These are phyloP conservation scores for Populus trichocarpa DNA, from an alignment of 441 rosid genomes.

Conservation along the genomic window DNA sequence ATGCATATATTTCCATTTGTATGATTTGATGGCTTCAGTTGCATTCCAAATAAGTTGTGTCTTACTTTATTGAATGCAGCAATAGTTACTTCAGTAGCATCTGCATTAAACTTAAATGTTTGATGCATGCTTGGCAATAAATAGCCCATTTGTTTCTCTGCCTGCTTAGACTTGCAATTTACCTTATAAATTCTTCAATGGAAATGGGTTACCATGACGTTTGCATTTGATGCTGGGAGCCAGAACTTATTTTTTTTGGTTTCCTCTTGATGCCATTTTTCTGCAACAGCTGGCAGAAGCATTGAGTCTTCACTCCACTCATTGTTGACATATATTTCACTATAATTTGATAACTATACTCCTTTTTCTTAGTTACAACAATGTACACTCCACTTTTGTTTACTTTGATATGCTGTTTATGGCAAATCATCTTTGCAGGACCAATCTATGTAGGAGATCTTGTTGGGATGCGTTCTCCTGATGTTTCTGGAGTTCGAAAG, in stretches of 20 bases:
- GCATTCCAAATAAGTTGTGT: background rate
- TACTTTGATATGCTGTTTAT: conserved; percentile 2
- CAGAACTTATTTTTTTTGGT: background rate
- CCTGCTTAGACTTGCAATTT: conserved; percentile 1
- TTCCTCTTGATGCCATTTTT: background rate
- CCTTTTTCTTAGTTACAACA: conserved; percentile 1
- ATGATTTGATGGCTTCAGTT: conserved; percentile 5
- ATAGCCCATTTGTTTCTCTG: background rate
- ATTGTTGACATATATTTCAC: background rate
- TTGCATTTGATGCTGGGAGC: background rate
- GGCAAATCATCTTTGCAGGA: conserved; percentile 41
- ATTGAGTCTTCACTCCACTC: background rate
- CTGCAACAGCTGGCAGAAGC: background rate
- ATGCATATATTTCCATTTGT: background rate
- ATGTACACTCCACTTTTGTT: background rate
- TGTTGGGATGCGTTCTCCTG: conserved; percentile 40
- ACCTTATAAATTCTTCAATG: background rate
- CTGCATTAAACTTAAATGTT: background rate
- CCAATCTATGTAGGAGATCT: conserved; percentile 55
- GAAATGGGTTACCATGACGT: background rate
- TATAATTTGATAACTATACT: background rate
- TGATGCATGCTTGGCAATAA: background rate
- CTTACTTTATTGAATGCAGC: background rate
- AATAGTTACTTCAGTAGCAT: background rate
- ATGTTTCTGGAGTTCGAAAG: conserved; percentile 41